A percentile compares a stretch with the other conserved stretches of the same genome.
Evolutionary conservation across 768 basidiomycete genomes (phyloP).

Genomic region (Harrya chromipes): DNA sequence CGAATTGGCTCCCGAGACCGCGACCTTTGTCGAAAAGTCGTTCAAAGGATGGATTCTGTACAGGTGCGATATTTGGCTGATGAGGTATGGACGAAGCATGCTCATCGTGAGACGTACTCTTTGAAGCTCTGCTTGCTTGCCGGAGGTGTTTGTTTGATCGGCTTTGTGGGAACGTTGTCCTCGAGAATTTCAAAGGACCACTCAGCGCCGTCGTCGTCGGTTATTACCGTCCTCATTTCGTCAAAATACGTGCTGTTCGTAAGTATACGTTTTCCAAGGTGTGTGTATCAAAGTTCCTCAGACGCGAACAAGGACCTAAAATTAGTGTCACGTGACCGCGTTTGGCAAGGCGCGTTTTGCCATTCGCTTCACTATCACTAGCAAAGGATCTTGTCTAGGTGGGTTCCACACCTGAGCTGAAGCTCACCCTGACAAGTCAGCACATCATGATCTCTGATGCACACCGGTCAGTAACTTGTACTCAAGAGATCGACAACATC

Average conservation of each 20-base stretch:
- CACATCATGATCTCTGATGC: too few relatives aligned
- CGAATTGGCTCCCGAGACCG: background rate
- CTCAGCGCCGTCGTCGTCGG: slow-evolving; percentile 23
- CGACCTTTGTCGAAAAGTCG: slow-evolving; percentile 11
- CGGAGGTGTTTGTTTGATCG: slow-evolving; percentile 19
- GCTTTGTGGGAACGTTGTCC: slow-evolving; percentile 13
- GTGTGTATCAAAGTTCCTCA: background rate
- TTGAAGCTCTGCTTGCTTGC: background rate
- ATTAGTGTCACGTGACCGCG: slow-evolving; percentile 19
- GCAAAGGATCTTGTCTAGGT: background rate
- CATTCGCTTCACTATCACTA: too few relatives aligned
- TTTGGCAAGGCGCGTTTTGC: too few relatives aligned
- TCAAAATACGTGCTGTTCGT: slow-evolving; percentile 4
- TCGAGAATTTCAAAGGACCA: slow-evolving; percentile 33
- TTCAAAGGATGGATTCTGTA: slow-evolving; percentile 19
- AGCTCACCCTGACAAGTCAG: too few relatives aligned
- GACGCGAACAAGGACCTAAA: slow-evolving; percentile 2
- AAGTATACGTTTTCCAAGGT: background rate
- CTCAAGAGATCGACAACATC: too few relatives aligned
- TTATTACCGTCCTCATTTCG: slow-evolving; percentile 13
- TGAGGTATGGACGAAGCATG: slow-evolving; percentile 10
- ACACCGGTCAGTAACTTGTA: too few relatives aligned
- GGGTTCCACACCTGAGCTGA: too few relatives aligned
- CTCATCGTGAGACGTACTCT: slow-evolving; percentile 15
- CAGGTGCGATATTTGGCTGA: slow-evolving; percentile 3